Evolutionary conservation across 805 yeast genomes (phyloP), one percentile per base, ranked within the genome.

Genomic region (Yarrowia sp.): DNA sequence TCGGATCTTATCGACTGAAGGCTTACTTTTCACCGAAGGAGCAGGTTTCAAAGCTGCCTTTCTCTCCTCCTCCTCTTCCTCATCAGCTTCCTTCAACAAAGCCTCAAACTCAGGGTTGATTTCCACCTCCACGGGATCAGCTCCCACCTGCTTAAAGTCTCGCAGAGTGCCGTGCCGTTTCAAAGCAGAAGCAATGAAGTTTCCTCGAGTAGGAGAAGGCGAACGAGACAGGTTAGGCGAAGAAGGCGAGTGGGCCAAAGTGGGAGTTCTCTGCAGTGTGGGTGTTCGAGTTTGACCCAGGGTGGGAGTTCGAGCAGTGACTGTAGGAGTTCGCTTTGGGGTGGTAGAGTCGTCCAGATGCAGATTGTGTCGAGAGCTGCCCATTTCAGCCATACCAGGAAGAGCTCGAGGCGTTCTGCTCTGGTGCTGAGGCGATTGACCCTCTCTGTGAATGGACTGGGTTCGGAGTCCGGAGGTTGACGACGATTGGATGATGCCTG

Each of bases 151-250:
- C 31, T 61, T 48, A 10, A 61, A 38, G 41, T 61, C 57, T 3
- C 47, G 31, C 38, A 48, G 39, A 17, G 71, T 70, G 3, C 68
- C 68, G 48, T 69, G 71, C 7, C 74, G 60, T 53, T 67, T 70
- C 33, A 71, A 67, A n/a, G 74, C 74, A n/a, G 72, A 68, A 31
- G 69, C 71, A 14, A 71, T 65, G 53, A 71, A 71, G 43, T 69
- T 66, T 9, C 71, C 73, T 42, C 68, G 42, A 7, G 71, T 50
- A 8, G 73, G 72, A 42, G 69, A 65, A 6, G 68, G 57, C 10
- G 70, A 62, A 28, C 67, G 58, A 35, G 60, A 35, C 33, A 39
- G n/a, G 15, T 13, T 50, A 17, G 38, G 66, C 50, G 50, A 50
- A 4, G 43, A 28, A 1, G 66, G 58, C 7, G 45, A 43, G 4